Conservation (phyloP, 345 rosid species). For the Carallia brachiata region DNA sequence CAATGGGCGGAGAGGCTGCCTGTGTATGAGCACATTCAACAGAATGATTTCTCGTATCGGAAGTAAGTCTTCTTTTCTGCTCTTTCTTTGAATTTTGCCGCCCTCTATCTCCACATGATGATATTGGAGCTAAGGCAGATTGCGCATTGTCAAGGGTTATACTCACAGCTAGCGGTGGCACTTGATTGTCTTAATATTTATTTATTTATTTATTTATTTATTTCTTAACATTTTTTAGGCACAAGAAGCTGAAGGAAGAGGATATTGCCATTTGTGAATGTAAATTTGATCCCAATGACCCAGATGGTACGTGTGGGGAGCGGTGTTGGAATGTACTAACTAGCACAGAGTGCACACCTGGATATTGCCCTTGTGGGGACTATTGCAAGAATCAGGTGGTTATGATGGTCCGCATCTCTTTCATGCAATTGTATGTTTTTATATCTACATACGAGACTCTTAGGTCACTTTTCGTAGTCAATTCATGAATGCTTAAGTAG, state of each 20-base stretch:
- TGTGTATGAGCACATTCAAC: conserved; percentile 56
- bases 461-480: too few relatives aligned
- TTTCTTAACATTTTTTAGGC: conserved; percentile 37
- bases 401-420: too few relatives aligned
- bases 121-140: background rate
- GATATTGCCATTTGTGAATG: conserved; percentile 85
- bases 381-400: conserved; percentile 84
- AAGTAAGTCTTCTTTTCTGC: conserved; percentile 39
- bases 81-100: too few relatives aligned
- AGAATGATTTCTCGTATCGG: conserved; percentile 68
- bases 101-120: background rate
- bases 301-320: conserved; percentile 84
- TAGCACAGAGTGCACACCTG: conserved; percentile 86
- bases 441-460: too few relatives aligned
- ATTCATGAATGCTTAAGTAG: too few relatives aligned
- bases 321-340: conserved; percentile 83
- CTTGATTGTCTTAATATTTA: background rate
- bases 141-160: background rate
- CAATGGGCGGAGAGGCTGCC: conserved; percentile 48
- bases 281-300: conserved; percentile 62
- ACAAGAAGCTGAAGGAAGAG: conserved; percentile 90
- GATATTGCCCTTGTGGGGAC: conserved; percentile 69
- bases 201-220: background rate
- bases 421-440: too few relatives aligned
- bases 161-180: background rate